Base-by-base conservation (phyloP, 345 rosid genomes). In the Capsella bursapastoris region DNA sequence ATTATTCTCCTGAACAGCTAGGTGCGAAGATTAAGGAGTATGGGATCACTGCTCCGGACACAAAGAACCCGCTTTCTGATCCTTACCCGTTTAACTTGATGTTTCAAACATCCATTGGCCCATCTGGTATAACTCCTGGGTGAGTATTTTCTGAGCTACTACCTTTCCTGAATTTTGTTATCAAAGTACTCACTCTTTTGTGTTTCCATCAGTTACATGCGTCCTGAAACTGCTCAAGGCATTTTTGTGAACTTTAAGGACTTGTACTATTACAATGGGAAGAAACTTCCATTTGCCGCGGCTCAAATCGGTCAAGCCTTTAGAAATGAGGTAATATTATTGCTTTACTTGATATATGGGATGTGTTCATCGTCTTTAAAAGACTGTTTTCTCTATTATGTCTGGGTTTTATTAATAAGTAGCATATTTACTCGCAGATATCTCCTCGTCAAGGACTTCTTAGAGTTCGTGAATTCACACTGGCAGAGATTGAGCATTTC, bases 261-360 rank as follows among this genome's bases (percentile, higher is more conserved):
- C 59, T 64, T 91, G 78, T 93, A 93, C 70, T 86, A 91, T 80
- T 89, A 91, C 80, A 93, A 93, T 35, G 97, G 97, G 47, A 87
- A 86, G 57, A 93, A 89, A 77, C 92, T 93, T 51, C 98, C 98
- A 11, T 91, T 93, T 85, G 98, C 97, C 18, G 98, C 98, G 0
- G 98, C 98, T 66, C 98, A 93, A 81, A 88, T 93, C 81, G 98
- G 98, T 18, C 97, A 90, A 86, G 98, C 98, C 55, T 93, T 89
- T 71, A 85, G 98, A 75, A 93, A 93, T 69, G 98, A 91, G 97
- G 98, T 93, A 57, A 22, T 55, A 44, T 12, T 18, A 50, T 18
- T 50, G 6, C 45, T 70, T 70, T 35, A 43, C 35, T 53, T 64
- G 60, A 13, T 60, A 44, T 5, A 22, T 38, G 16, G 3, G 40